Base-by-base conservation (phyloP, 1,139 yeast species). In the Lodderomyces elongisporus region DNA sequence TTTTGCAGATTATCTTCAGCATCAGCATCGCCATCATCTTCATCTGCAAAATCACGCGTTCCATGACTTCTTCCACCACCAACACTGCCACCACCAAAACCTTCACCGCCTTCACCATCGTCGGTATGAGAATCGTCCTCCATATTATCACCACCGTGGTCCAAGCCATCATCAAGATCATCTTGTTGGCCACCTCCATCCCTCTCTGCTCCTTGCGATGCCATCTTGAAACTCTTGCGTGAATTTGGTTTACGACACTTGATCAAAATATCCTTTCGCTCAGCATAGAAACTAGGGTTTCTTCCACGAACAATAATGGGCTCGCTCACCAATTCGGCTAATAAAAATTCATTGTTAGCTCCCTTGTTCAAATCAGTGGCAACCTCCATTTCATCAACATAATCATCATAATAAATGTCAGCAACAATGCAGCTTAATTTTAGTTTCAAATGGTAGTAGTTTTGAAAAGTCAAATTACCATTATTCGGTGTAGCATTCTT, bases 241-340 rank as follows among this genome's bases (percentile, higher is more conserved):
- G 46, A 42, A 20, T 38, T 45, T 7, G 52, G 46, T 10, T 53
- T 38, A 36, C 66, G 47, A 3, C 58, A 55, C 38, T 56, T 58
- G 15, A 66, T 61, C 35, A 66, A 46, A 17, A 75, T 53, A 46
- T 77, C 80, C 30, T 72, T 71, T 38, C 79, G 56, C 40, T 75
- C 78, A 17, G 70, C 66, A 46, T 78, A 78, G 45, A 79, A 79
- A 17, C 77, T 65, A 3, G 85, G 85, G 45, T 78, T 79, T 39
- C 85, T 56, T 3, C 85, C 85, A 40, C 85, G 56, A 3, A 78
- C 85, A 21, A 77, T 74, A 4, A 78, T 72, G 1, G 82, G 82
- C 22, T 66, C 66, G 47, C 71, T 66, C 6, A 47, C 49, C 20
- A 66, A 40, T 36, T 65, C 71, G 32, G 52, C 48, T 20, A 65